phyloP scores from a whole-genome alignment of 441 rosid species.

The Erodium moschatum region DNA sequence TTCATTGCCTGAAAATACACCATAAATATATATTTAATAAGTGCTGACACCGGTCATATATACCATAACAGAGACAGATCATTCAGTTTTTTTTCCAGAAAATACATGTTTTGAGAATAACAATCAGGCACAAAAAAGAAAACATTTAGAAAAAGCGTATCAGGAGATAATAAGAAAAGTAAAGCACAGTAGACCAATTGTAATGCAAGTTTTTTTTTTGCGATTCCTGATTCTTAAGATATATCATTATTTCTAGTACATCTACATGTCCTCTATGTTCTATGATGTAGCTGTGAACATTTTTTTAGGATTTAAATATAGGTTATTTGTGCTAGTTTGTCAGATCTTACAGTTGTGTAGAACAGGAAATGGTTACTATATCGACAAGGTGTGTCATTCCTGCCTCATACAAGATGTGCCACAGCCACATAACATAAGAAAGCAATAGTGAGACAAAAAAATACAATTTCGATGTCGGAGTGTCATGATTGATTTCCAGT shows the following conservation, averaged over 20 bases:
- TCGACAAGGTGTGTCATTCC: no score
- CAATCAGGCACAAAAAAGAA: neutral
- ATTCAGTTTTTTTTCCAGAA: neutral
- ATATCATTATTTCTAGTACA: no score
- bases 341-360: no score
- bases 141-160: neutral
- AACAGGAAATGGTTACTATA: no score
- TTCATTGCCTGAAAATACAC: conserved; percentile 60
- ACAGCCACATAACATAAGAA: no score
- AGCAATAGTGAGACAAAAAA: no score
- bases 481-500: no score
- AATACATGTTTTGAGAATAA: neutral
- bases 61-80: conserved; percentile 13
- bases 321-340: no score
- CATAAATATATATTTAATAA: conserved; percentile 7
- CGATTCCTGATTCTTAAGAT: no score
- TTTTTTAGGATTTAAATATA: neutral
- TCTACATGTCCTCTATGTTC: no score
- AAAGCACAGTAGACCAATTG: neutral
- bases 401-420: no score
- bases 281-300: neutral
- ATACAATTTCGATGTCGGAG: no score
- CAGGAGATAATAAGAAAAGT: neutral
- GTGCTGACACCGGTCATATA: conserved; percentile 3
- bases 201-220: neutral